Evolutionary conservation across 257 asterid species (phyloP).

Genomic region (Solanum commersonii): DNA sequence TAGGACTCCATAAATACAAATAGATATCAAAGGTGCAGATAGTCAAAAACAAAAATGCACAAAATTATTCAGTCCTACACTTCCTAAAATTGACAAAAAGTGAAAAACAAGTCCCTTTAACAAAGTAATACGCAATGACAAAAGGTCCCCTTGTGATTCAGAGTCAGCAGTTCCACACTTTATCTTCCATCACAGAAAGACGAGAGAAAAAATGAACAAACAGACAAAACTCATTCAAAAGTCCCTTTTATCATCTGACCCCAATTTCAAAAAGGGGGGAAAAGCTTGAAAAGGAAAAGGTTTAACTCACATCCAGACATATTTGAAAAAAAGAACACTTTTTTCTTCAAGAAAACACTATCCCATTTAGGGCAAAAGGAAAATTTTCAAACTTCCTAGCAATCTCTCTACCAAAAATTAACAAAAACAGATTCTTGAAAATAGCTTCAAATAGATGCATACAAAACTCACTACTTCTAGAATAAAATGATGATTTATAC

Average conservation of each 20-base stretch:
- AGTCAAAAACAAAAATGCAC: neutral
- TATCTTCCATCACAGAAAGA: neutral
- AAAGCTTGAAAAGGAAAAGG: neutral
- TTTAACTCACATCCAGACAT: neutral
- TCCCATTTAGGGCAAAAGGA: neutral
- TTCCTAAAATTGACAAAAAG: neutral
- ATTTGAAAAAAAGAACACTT: neutral
- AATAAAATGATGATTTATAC: conserved; percentile 14
- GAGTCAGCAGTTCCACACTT: neutral
- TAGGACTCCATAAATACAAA: neutral
- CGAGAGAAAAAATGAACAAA: neutral
- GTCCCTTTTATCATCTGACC: neutral
- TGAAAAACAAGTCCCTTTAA: neutral
- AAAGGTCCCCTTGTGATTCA: neutral
- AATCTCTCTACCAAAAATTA: neutral
- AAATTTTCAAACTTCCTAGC: neutral
- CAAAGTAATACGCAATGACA: neutral
- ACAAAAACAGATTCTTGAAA: neutral
- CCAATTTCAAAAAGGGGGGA: neutral
- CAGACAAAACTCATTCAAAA: neutral
- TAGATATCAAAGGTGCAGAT: neutral
- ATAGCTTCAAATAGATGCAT: neutral
- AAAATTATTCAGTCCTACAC: neutral
- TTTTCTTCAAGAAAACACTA: neutral
- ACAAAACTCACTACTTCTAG: neutral